Percentiles rank a stretch among this genome's conserved stretches.
Conservation (phyloP, 1,284 basidiomycete species). For the Ustilago tritici region DNA sequence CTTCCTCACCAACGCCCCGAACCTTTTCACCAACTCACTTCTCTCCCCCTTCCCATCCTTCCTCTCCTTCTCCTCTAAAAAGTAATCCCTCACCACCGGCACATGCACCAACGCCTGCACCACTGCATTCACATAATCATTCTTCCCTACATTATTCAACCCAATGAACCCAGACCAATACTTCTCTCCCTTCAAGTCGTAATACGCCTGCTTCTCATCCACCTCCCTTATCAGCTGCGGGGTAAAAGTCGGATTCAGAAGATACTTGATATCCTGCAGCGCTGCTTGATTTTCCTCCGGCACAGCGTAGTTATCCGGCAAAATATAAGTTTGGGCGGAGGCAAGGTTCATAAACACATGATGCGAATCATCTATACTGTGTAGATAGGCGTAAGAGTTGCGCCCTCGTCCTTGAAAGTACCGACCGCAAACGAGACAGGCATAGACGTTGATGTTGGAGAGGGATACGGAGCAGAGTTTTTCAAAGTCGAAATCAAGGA, state of each 20-base stretch:
- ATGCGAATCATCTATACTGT: slow-evolving; percentile 97
- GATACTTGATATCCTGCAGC: slow-evolving; percentile 90
- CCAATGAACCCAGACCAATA: slow-evolving; percentile 96
- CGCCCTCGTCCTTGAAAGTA: slow-evolving; percentile 97
- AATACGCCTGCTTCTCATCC: slow-evolving; percentile 73
- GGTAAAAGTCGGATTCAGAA: slow-evolving; percentile 85
- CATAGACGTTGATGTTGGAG: slow-evolving; percentile 97
- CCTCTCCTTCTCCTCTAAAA: slow-evolving; percentile 36
- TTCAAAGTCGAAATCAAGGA: slow-evolving; percentile 99
- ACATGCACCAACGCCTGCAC: slow-evolving; percentile 94
- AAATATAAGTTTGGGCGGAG: slow-evolving; percentile 92
- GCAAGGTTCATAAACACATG: slow-evolving; percentile 97
- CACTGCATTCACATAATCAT: slow-evolving; percentile 97
- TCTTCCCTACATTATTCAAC: slow-evolving; percentile 95
- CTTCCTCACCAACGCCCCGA: slow-evolving; percentile 84
- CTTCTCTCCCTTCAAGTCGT: slow-evolving; percentile 82
- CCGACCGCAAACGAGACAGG: slow-evolving; percentile 96
- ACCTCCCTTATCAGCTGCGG: slow-evolving; percentile 74
- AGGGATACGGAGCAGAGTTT: slow-evolving; percentile 96
- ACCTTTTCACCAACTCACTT: slow-evolving; percentile 83
- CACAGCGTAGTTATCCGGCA: slow-evolving; percentile 97
- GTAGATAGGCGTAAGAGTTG: slow-evolving; percentile 92
- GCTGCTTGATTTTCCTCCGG: slow-evolving; percentile 81
- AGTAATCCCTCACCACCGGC: slow-evolving; percentile 85
- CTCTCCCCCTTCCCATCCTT: slow-evolving; percentile 41